phyloP scores from a whole-genome alignment of 345 rosid species.

The Ceriops tagal region DNA sequence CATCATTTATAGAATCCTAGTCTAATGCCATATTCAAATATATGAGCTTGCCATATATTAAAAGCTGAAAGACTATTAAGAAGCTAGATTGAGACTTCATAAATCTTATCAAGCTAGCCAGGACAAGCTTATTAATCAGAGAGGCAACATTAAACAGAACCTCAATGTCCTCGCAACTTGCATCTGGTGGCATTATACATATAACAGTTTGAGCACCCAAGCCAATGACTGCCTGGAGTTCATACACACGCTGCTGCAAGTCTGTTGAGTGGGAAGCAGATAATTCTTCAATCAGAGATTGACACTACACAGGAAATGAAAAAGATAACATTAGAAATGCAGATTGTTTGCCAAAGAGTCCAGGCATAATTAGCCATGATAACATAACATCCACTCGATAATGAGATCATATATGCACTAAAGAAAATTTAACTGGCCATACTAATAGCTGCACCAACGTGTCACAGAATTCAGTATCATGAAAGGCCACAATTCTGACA shows the following conservation, averaged over 20 bases:
- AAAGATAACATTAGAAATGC: not conserved
- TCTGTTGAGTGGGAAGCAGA: conserved; percentile 95
- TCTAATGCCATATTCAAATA: too few species aligned
- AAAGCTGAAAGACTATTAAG: not conserved
- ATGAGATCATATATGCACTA: too few species aligned
- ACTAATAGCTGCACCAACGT: too few species aligned
- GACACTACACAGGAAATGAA: conserved; percentile 52
- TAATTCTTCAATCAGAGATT: conserved; percentile 81
- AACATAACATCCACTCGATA: too few species aligned
- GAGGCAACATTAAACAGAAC: conserved; percentile 27
- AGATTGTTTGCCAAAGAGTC: not conserved
- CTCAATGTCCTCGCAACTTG: conserved; percentile 97
- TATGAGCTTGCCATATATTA: not conserved
- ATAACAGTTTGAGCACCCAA: conserved; percentile 67
- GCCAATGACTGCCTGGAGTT: conserved; percentile 69
- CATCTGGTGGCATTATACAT: conserved; percentile 72
- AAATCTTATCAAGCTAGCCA: not conserved
- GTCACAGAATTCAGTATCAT: too few species aligned
- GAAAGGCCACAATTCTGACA: too few species aligned
- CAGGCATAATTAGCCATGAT: not conserved
- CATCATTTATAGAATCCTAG: too few species aligned
- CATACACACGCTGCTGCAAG: conserved; percentile 97
- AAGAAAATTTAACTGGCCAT: too few species aligned
- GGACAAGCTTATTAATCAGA: not conserved
- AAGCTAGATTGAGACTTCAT: not conserved